A percentile compares a stretch with the other conserved stretches of the same genome.
These are phyloP conservation scores for Blastobotrys aristatus DNA, from an alignment of 1,139 yeast species.

Conservation along the genomic window DNA sequence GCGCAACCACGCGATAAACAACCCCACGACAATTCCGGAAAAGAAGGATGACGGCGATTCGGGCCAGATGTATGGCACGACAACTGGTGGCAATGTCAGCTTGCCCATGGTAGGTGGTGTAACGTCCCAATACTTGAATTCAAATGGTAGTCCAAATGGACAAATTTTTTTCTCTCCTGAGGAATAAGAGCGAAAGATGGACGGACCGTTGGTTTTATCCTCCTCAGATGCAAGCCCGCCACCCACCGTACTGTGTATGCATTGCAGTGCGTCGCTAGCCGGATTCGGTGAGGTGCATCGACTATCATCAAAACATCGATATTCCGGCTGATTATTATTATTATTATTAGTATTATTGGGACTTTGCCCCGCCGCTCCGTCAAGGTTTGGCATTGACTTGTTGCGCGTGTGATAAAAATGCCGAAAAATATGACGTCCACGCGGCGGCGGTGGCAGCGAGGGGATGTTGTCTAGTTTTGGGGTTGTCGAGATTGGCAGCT, in stretches of 20 bases:
- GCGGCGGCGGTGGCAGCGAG: slow-evolving; percentile 5
- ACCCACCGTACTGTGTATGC: not conserved
- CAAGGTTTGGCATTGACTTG: slow-evolving; percentile 9
- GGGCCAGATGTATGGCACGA: slow-evolving; percentile 25
- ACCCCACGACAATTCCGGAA: slow-evolving; percentile 26
- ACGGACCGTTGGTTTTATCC: no score
- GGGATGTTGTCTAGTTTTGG: slow-evolving; percentile 5
- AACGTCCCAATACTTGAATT: not conserved
- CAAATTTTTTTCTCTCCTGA: not conserved
- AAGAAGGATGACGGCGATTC: slow-evolving; percentile 28
- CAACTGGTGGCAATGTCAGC: slow-evolving; percentile 15
- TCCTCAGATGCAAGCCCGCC: not conserved
- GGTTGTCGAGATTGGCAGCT: not conserved
- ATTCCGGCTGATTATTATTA: not conserved
- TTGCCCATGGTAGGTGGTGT: slow-evolving; percentile 11
- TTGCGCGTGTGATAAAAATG: slow-evolving; percentile 6
- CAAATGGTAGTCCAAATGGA: no score
- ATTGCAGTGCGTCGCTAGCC: not conserved
- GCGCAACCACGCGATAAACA: slow-evolving; percentile 22
- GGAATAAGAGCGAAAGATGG: not conserved
- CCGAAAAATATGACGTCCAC: not conserved
- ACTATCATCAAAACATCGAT: not conserved
- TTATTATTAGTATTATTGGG: not conserved
- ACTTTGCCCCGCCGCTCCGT: slow-evolving; percentile 3
- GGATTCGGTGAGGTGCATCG: slow-evolving; percentile 2